Conservation (phyloP, 129 eudicot genomes). For the Pittosporum tobira region DNA sequence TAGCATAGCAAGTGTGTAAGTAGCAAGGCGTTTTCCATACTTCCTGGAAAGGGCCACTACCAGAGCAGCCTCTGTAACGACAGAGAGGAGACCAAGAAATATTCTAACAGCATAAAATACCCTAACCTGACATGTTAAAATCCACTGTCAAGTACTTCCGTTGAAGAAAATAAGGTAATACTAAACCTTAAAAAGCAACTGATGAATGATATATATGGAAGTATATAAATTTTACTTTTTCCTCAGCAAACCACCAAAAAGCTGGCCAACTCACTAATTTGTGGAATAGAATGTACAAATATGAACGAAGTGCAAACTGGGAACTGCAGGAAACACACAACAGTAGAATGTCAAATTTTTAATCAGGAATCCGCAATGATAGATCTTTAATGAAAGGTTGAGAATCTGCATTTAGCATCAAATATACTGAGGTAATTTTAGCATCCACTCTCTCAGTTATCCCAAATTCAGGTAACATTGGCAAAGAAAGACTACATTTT, state of each 20-base stretch:
- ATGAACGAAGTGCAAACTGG: constrained; percentile 81
- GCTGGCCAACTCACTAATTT: constrained; percentile 79
- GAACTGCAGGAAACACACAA: constrained; percentile 47
- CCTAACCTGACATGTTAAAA: constrained; percentile 50
- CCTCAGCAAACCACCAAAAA: constrained; percentile 61
- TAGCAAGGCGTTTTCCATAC: constrained; percentile 89
- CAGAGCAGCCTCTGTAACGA: constrained; percentile 72
- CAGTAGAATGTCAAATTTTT: background rate
- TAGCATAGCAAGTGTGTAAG: constrained; percentile 75
- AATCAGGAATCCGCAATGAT: constrained; percentile 6
- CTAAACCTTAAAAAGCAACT: constrained; percentile 2
- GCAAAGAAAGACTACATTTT: too few relatives aligned
- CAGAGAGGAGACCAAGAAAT: constrained; percentile 83
- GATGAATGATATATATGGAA: background rate
- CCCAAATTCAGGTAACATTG: too few relatives aligned
- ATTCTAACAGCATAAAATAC: constrained; percentile 82
- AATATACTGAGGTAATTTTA: too few relatives aligned
- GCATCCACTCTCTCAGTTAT: too few relatives aligned
- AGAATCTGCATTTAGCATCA: too few relatives aligned
- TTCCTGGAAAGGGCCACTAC: constrained; percentile 93
- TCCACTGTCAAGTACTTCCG: constrained; percentile 3
- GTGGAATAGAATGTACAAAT: constrained; percentile 75
- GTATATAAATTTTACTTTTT: constrained; percentile 39
- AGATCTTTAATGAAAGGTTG: too few relatives aligned
- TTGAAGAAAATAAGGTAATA: constrained; percentile 1